Percentiles rank a stretch among this genome's conserved stretches.
These are phyloP conservation scores for Xylaria sp. DNA, from an alignment of 2,329 filamentous ascomycete species.

Conservation along the genomic window DNA sequence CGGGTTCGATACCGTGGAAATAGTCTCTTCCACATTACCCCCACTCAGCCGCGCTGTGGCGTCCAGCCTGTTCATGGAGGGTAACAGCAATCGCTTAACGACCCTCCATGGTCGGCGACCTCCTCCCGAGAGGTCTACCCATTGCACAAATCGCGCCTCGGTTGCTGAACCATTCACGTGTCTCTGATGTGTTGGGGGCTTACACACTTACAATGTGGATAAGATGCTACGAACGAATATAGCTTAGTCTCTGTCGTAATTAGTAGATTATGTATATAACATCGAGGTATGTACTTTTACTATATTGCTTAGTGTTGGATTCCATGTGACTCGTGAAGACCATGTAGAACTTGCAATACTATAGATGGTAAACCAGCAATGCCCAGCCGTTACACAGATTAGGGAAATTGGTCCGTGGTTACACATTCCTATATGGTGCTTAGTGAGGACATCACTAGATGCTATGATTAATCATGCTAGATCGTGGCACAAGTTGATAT, in stretches of 20 bases:
- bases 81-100: too few relatives aligned
- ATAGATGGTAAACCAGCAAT: neutral
- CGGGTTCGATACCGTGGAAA: neutral
- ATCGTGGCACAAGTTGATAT: neutral
- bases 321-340: neutral
- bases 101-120: constrained; percentile 15
- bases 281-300: neutral
- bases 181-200: neutral
- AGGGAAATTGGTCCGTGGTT: neutral
- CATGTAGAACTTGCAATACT: neutral
- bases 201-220: neutral
- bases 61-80: constrained; percentile 38
- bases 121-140: neutral
- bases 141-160: neutral
- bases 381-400: neutral
- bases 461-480: neutral
- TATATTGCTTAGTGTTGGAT: neutral
- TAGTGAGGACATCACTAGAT: neutral
- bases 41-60: constrained; percentile 7
- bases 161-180: neutral
- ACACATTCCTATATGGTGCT: neutral
- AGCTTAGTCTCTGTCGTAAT: neutral
- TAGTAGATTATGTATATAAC: neutral
- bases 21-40: neutral
- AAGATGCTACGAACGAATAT: neutral